Percentiles rank a stretch among this genome's conserved stretches.
These are phyloP conservation scores for Talaromyces sp. DNA, from an alignment of 2,329 filamentous ascomycete species.

Conservation along the genomic window DNA sequence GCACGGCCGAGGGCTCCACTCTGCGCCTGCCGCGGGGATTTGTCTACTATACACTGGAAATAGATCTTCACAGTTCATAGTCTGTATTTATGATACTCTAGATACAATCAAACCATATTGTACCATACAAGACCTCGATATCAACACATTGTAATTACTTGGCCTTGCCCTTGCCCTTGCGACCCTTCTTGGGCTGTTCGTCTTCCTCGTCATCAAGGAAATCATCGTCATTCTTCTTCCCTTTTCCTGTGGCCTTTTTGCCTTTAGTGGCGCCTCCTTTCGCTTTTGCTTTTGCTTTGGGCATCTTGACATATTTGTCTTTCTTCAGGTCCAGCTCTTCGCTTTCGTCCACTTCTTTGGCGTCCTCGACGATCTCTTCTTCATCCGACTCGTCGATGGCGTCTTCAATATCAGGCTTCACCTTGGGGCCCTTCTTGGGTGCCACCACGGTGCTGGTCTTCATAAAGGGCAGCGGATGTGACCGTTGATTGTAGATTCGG, in stretches of 20 bases:
- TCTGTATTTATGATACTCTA: not conserved
- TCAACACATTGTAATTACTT: conserved; percentile 1
- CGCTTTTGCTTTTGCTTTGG: conserved; percentile 50
- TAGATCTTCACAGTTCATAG: not conserved
- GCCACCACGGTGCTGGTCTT: conserved; percentile 74
- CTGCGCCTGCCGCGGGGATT: not conserved
- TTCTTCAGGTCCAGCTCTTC: conserved; percentile 80
- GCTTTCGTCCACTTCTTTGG: conserved; percentile 60
- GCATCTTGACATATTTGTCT: conserved; percentile 92
- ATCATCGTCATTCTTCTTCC: conserved; percentile 31
- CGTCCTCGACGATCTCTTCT: conserved; percentile 51
- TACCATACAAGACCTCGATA: not conserved
- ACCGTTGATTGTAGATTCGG: conserved; percentile 77
- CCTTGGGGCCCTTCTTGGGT: conserved; percentile 64
- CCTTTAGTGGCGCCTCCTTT: conserved; percentile 29
- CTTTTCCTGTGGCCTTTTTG: conserved; percentile 26
- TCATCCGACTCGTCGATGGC: conserved; percentile 88
- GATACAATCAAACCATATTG: not conserved
- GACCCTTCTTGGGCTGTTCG: conserved; percentile 49
- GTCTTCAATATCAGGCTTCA: conserved; percentile 90
- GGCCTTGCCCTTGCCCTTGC: conserved; percentile 26
- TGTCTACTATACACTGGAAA: not conserved
- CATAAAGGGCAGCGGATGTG: conserved; percentile 92
- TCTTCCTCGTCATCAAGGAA: conserved; percentile 46
- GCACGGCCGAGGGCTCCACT: not conserved